Evolutionary conservation across 139 green algal species (phyloP).

Genomic region (Tetraselmis chui): DNA sequence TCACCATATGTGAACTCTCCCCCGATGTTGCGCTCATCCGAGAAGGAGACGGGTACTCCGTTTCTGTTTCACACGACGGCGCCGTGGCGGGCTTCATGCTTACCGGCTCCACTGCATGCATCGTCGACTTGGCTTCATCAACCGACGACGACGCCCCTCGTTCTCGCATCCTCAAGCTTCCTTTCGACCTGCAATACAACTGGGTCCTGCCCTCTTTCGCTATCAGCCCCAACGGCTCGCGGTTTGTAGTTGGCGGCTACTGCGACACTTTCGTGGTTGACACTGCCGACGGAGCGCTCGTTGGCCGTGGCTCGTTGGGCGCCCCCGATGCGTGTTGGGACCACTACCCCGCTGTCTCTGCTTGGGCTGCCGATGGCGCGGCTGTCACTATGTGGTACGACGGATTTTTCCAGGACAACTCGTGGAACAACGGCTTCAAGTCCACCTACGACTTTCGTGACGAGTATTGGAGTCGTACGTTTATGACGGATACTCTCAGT

Average conservation of each 20-base stretch:
- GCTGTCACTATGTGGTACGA: background rate
- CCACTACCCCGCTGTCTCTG: background rate
- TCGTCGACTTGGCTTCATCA: background rate
- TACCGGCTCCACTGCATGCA: background rate
- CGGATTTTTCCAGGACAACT: background rate
- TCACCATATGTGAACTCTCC: background rate
- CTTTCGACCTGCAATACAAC: background rate
- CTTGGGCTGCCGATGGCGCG: background rate
- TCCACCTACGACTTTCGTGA: background rate
- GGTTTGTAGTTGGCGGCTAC: background rate
- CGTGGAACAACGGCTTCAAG: background rate
- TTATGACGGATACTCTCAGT: background rate
- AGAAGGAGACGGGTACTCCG: background rate
- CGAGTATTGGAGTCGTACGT: background rate
- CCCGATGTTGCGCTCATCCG: background rate
- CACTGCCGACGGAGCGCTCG: background rate
- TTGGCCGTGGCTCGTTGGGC: background rate
- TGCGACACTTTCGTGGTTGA: background rate
- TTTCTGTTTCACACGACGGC: background rate
- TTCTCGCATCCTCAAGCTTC: background rate
- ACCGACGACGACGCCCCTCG: background rate
- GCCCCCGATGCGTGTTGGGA: background rate
- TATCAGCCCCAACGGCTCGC: background rate
- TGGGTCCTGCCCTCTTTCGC: background rate
- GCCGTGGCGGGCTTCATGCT: background rate